phyloP scores from a whole-genome alignment of 2,329 filamentous ascomycete genomes.

The Sporothrix luriei region DNA sequence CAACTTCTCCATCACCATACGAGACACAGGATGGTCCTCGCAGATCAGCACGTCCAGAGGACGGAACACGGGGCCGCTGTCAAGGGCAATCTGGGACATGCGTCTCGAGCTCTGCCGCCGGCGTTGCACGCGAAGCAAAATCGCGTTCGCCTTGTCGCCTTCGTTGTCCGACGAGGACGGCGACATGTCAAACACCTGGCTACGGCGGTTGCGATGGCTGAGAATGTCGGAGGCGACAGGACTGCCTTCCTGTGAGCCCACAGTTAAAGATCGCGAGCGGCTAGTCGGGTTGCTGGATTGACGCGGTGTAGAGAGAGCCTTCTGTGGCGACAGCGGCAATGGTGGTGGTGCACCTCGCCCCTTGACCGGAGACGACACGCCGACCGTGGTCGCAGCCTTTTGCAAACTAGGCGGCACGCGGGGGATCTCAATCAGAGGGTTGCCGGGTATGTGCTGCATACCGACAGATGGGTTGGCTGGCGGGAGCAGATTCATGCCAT shows the following conservation, averaged over 20 bases:
- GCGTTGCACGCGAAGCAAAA: constrained; percentile 83
- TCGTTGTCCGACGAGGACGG: constrained; percentile 98
- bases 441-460: constrained; percentile 59
- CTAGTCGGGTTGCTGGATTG: constrained; percentile 64
- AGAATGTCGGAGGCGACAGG: constrained; percentile 68
- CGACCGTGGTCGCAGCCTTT: constrained; percentile 60
- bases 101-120: constrained; percentile 94
- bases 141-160: constrained; percentile 79
- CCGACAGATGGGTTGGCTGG: constrained; percentile 63
- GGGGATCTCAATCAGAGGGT: constrained; percentile 67
- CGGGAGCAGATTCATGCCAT: constrained; percentile 80
- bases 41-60: constrained; percentile 94
- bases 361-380: constrained; percentile 57
- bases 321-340: constrained; percentile 64
- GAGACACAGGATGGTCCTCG: constrained; percentile 94
- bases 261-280: constrained; percentile 83
- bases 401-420: constrained; percentile 63
- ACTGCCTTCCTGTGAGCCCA: constrained; percentile 92
- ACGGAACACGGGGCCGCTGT: constrained; percentile 77
- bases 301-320: constrained; percentile 61
- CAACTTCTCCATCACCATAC: constrained; percentile 98
- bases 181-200: constrained; percentile 93
- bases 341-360: constrained; percentile 52
- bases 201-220: constrained; percentile 84
- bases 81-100: constrained; percentile 85